Evolutionary conservation across 2,329 filamentous ascomycete genomes (phyloP).

Genomic region (Ambrosiella cleistominuta): DNA sequence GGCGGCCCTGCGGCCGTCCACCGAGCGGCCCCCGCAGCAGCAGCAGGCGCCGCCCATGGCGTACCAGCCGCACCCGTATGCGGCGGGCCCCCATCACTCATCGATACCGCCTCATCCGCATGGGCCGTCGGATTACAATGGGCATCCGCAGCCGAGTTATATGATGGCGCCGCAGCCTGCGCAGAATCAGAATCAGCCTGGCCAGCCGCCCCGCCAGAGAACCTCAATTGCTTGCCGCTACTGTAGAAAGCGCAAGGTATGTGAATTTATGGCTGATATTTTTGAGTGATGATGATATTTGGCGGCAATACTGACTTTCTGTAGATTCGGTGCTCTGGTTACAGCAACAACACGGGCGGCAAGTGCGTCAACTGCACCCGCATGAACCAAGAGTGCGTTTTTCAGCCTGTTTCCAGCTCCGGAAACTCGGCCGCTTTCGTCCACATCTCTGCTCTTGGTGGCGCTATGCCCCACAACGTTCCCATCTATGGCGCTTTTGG

Average conservation of each 20-base stretch:
- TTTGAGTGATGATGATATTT: not conserved
- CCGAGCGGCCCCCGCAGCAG: not conserved
- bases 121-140: not conserved
- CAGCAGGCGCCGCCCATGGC: not conserved
- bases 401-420: constrained; percentile 40
- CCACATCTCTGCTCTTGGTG: constrained; percentile 39
- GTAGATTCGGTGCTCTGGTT: constrained; percentile 44
- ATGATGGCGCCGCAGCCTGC: not conserved
- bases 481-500: constrained; percentile 29
- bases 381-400: constrained; percentile 44
- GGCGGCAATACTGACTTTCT: not conserved
- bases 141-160: not conserved
- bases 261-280: constrained; percentile 1
- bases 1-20: not conserved
- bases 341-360: constrained; percentile 39
- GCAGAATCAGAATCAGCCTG: not conserved
- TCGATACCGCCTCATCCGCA: not conserved
- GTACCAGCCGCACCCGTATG: not conserved
- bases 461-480: constrained; percentile 38
- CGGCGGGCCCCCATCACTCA: not conserved
- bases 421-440: constrained; percentile 37
- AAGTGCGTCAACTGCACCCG: constrained; percentile 45
- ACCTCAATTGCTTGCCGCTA: constrained; percentile 44
- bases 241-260: constrained; percentile 43
- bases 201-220: constrained; percentile 32